Percentiles rank a stretch among this genome's conserved stretches.
Conservation (phyloP, 2,329 filamentous ascomycete species). For the Paecilomyces sp. region DNA sequence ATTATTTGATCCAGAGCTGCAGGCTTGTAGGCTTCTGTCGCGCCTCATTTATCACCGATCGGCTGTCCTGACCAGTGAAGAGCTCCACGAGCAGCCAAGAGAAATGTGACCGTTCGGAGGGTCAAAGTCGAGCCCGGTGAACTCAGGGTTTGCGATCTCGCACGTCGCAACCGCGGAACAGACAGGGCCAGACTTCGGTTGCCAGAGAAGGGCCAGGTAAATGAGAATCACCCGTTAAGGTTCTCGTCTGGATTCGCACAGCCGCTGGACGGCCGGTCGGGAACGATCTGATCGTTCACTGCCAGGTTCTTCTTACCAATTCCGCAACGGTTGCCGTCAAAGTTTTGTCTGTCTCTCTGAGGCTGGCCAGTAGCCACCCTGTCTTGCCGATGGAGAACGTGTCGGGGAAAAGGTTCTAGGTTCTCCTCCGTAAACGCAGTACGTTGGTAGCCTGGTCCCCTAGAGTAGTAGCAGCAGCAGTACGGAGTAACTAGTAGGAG, state of each 20-base stretch:
- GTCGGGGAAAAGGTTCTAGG: too few relatives aligned
- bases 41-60: background rate
- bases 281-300: background rate
- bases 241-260: background rate
- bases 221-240: background rate
- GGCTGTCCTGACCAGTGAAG: background rate
- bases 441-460: too few relatives aligned
- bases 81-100: background rate
- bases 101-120: background rate
- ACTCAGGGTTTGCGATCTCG: background rate
- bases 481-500: too few relatives aligned
- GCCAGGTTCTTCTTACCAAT: background rate
- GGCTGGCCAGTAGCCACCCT: background rate
- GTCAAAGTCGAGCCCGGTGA: background rate
- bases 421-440: too few relatives aligned
- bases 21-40: background rate
- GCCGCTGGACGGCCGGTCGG: background rate
- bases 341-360: background rate
- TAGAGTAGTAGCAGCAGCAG: too few relatives aligned
- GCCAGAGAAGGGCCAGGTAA: background rate
- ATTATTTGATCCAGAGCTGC: background rate
- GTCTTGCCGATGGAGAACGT: too few relatives aligned
- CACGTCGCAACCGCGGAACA: background rate
- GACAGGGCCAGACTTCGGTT: background rate
- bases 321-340: background rate